These are phyloP conservation scores for Irpex sp. DNA, from an alignment of 1,284 basidiomycete genomes.

Conservation along the genomic window DNA sequence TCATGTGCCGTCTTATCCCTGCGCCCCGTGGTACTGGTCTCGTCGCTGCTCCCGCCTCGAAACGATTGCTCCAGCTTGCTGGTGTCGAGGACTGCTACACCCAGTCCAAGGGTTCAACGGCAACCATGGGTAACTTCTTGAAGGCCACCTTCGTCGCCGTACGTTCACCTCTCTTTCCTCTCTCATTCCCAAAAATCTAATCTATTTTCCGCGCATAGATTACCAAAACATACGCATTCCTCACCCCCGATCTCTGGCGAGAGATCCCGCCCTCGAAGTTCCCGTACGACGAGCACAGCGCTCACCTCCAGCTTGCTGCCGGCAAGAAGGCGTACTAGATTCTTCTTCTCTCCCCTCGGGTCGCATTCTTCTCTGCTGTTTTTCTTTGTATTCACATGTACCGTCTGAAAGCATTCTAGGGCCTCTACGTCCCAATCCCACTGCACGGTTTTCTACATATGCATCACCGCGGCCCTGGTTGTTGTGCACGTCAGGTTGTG, in stretches of 20 bases:
- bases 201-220: slow-evolving; percentile 61
- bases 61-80: slow-evolving; percentile 95
- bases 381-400: slow-evolving; percentile 20
- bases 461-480: not conserved
- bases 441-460: not conserved
- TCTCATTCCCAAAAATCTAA: too few species aligned
- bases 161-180: slow-evolving; percentile 29
- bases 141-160: slow-evolving; percentile 97
- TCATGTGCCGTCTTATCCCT: slow-evolving; percentile 99
- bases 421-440: slow-evolving; percentile 8
- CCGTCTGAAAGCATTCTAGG: slow-evolving; percentile 18
- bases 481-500: too few species aligned
- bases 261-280: slow-evolving; percentile 88
- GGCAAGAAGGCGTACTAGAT: slow-evolving; percentile 82
- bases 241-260: slow-evolving; percentile 97
- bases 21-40: slow-evolving; percentile 99
- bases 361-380: too few species aligned
- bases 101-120: slow-evolving; percentile 96
- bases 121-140: slow-evolving; percentile 99
- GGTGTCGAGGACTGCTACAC: slow-evolving; percentile 97
- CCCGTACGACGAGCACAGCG: slow-evolving; percentile 93
- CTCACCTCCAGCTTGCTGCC: slow-evolving; percentile 80
- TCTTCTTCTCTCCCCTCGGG: slow-evolving; percentile 13
- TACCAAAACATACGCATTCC: slow-evolving; percentile 96
- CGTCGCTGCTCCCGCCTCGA: slow-evolving; percentile 97